phyloP scores from a whole-genome alignment of 208 protist genomes.

The Angomonas ambiguus region DNA sequence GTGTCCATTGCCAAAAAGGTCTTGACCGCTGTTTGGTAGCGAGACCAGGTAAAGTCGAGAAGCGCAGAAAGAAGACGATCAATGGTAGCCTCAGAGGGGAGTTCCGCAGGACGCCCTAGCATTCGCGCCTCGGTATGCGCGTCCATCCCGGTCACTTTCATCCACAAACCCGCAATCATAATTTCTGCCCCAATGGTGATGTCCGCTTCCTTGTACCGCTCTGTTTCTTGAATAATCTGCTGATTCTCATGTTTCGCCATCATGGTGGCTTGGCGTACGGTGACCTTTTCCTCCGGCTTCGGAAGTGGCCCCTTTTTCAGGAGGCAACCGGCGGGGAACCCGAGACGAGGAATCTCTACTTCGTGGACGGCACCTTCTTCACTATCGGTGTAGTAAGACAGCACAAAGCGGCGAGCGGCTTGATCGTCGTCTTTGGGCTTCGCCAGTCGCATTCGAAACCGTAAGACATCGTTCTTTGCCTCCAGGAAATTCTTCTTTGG shows the following conservation, averaged over 20 bases:
- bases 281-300: conserved; percentile 36
- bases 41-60: conserved; percentile 59
- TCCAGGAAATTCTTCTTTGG: conserved; percentile 12
- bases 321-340: conserved; percentile 79
- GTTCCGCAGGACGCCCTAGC: conserved; percentile 17
- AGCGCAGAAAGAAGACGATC: conserved; percentile 56
- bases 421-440: conserved; percentile 47
- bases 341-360: conserved; percentile 50
- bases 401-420: conserved; percentile 58
- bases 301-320: conserved; percentile 58
- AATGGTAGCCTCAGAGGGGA: conserved; percentile 34
- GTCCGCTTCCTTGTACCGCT: conserved; percentile 58
- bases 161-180: conserved; percentile 53
- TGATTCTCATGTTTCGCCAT: conserved; percentile 1
- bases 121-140: conserved; percentile 73
- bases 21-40: conserved; percentile 67
- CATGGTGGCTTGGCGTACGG: conserved; percentile 27
- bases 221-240: conserved; percentile 13
- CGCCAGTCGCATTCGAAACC: conserved; percentile 63
- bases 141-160: conserved; percentile 79
- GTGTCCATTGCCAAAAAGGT: conserved; percentile 81
- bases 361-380: conserved; percentile 86
- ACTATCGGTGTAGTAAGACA: conserved; percentile 86
- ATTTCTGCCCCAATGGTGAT: conserved; percentile 64
- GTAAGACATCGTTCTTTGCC: conserved; percentile 46